Conservation (phyloP, 2,329 filamentous ascomycete species). For the Fusarium transvaalense region DNA sequence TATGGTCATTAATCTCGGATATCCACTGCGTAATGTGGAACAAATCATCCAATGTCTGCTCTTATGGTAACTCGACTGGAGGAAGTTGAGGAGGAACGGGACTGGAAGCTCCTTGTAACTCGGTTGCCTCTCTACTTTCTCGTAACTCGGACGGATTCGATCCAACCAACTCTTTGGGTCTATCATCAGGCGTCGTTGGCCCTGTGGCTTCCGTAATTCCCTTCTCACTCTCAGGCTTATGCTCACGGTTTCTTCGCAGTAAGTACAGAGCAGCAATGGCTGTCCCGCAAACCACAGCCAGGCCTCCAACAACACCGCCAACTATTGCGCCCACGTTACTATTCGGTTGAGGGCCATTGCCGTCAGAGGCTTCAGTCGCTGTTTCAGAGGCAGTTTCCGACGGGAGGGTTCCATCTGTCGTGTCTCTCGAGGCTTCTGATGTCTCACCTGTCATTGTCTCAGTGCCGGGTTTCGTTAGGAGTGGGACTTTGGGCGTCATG, state of each 20-base stretch:
- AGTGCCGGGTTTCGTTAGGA: conserved; percentile 13
- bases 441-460: conserved; percentile 14
- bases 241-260: neutral
- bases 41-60: neutral
- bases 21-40: too few relatives aligned
- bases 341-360: neutral
- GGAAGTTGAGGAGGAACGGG: neutral
- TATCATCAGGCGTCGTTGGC: neutral
- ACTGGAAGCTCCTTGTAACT: neutral
- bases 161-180: neutral
- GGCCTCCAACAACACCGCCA: conserved; percentile 52
- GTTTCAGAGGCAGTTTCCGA: conserved; percentile 15
- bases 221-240: neutral
- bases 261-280: conserved; percentile 3
- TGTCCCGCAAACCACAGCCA: conserved; percentile 48
- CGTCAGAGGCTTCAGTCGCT: neutral
- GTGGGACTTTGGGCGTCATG: conserved; percentile 29
- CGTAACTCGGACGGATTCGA: neutral
- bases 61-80: neutral
- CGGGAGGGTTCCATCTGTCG: neutral
- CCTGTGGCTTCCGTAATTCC: fast-evolving
- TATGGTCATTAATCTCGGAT: neutral
- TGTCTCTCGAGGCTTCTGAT: conserved; percentile 6
- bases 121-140: too few relatives aligned
- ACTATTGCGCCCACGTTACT: conserved; percentile 52